A percentile compares a stretch with the other conserved stretches of the same genome.
Conservation (phyloP, 148 eudicot genomes). For the Heliamphora exappendiculata region DNA sequence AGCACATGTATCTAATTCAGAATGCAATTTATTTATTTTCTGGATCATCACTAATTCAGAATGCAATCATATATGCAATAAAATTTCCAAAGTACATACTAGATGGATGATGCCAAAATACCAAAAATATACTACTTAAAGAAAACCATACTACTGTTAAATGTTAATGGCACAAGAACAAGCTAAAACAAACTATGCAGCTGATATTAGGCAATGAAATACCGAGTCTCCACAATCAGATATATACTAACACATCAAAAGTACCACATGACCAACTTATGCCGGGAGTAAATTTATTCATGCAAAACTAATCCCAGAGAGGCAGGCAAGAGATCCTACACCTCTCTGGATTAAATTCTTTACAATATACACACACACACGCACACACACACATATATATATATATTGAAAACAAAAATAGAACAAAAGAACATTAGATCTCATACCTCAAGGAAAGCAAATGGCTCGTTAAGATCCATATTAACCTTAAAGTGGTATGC, state of each 20-base stretch:
- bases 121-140: background rate
- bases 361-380: no score
- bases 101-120: background rate
- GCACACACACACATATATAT: no score
- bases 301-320: background rate
- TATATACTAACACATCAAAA: background rate
- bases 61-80: no score
- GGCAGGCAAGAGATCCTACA: no score
- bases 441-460: conserved; percentile 85
- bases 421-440: background rate
- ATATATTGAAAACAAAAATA: background rate
- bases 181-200: background rate
- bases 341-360: background rate
- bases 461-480: conserved; percentile 38
- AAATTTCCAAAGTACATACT: no score
- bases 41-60: no score
- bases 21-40: no score
- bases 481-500: conserved; percentile 52
- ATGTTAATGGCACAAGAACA: background rate
- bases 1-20: no score
- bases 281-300: background rate
- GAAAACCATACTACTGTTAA: background rate
- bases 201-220: background rate
- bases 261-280: background rate
- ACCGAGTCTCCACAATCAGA: background rate